phyloP scores from a whole-genome alignment of 257 asterid genomes.

The Ajuga chamaepitys region DNA sequence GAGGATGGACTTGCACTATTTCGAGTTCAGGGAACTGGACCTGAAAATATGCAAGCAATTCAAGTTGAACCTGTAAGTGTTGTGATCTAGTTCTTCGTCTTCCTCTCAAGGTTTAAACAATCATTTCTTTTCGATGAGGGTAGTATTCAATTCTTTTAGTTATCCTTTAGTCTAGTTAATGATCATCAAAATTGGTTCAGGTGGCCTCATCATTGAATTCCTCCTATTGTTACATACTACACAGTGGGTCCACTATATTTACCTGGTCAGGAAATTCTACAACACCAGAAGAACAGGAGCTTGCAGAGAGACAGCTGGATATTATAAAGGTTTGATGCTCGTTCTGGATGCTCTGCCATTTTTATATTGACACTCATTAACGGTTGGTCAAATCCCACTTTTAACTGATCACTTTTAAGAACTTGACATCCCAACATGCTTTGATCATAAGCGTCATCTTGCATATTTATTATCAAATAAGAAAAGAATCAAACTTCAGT shows the following conservation, averaged over 20 bases:
- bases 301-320: slow-evolving; percentile 67
- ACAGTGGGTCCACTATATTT: slow-evolving; percentile 42
- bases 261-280: slow-evolving; percentile 73
- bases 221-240: slow-evolving; percentile 67
- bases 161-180: too few species aligned
- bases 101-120: too few species aligned
- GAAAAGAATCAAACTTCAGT: neutral
- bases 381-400: slow-evolving; percentile 2
- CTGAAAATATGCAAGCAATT: slow-evolving; percentile 74
- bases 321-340: slow-evolving; percentile 47
- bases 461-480: slow-evolving; percentile 2
- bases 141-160: too few species aligned
- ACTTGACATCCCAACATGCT: neutral
- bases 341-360: slow-evolving; percentile 4
- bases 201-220: slow-evolving; percentile 71
- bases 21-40: slow-evolving; percentile 72
- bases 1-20: slow-evolving; percentile 62
- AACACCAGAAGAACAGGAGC: slow-evolving; percentile 64
- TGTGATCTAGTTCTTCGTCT: neutral
- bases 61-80: slow-evolving; percentile 78
- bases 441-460: neutral
- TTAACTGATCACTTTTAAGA: neutral
- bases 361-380: neutral
- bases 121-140: too few species aligned
- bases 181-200: slow-evolving; percentile 30